These are phyloP conservation scores for Cutaneotrichosporon cyanovorans DNA, from an alignment of 1,284 basidiomycete species.

Conservation along the genomic window DNA sequence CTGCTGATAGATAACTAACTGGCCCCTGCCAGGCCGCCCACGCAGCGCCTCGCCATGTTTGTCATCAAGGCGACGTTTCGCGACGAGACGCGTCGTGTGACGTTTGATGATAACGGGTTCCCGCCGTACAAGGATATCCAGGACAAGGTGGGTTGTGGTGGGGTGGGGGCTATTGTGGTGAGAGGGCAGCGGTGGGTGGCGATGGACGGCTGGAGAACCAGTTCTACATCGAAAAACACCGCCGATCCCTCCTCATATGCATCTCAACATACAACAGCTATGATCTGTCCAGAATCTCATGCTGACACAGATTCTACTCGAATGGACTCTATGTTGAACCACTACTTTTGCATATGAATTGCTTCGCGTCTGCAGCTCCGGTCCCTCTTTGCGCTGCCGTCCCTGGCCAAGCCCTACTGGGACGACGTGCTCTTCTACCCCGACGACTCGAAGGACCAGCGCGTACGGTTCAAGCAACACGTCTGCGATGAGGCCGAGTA, in stretches of 20 bases:
- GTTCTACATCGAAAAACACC: too few species aligned
- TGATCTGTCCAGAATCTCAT: background rate
- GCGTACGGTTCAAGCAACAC: conserved; percentile 46
- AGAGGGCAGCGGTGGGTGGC: too few species aligned
- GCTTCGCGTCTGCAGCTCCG: conserved; percentile 37
- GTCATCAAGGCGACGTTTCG: conserved; percentile 44
- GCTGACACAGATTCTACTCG: background rate
- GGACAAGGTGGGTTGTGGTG: conserved; percentile 31
- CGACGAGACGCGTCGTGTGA: conserved; percentile 43
- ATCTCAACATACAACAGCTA: too few species aligned
- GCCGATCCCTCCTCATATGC: too few species aligned
- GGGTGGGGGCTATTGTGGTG: too few species aligned
- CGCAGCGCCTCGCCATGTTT: conserved; percentile 20
- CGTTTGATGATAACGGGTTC: conserved; percentile 35
- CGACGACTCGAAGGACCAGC: conserved; percentile 33
- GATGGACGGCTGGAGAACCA: too few species aligned
- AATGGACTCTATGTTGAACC: background rate
- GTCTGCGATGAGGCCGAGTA: conserved; percentile 43
- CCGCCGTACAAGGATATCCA: conserved; percentile 39
- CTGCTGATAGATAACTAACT: too few species aligned
- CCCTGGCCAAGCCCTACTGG: conserved; percentile 40
- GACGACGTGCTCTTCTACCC: conserved; percentile 42
- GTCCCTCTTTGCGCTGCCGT: conserved; percentile 39
- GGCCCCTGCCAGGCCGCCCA: too few species aligned
- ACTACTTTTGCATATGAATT: too few species aligned